These are phyloP conservation scores for Colletotrichum salicis DNA, from an alignment of 2,329 filamentous ascomycete genomes.

Conservation along the genomic window DNA sequence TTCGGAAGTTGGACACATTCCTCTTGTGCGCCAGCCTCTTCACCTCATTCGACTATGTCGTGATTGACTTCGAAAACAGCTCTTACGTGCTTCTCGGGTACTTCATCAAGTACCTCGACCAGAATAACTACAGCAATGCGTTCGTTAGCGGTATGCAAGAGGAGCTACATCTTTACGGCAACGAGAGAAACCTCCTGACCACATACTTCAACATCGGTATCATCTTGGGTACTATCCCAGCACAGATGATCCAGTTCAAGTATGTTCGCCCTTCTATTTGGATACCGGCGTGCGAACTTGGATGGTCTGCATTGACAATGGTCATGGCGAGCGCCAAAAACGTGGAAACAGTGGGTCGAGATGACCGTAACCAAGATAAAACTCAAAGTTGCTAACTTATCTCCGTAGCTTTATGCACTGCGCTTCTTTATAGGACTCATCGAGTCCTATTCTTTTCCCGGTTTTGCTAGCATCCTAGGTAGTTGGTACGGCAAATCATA, in stretches of 20 bases:
- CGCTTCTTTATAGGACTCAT: neutral
- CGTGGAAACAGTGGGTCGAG: neutral
- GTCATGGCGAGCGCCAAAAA: neutral
- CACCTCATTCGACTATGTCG: rapidly evolving
- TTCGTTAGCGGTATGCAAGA: neutral
- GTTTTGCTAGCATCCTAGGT: neutral
- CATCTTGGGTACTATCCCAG: neutral
- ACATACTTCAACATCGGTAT: neutral
- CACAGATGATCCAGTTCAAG: neutral
- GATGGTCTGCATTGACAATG: neutral
- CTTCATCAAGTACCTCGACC: neutral
- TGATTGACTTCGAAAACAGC: neutral
- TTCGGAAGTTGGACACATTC: neutral
- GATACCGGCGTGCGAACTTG: neutral
- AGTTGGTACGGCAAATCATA: neutral
- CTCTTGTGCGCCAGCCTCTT: neutral
- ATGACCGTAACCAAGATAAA: too few relatives aligned
- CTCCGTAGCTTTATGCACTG: neutral
- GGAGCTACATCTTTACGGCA: neutral
- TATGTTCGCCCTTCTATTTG: neutral
- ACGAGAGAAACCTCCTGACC: neutral
- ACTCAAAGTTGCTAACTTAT: neutral
- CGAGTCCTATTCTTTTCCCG: neutral
- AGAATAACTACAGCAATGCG: neutral
- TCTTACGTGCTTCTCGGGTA: neutral